Conservation (phyloP, 2,329 filamentous ascomycete species). For the Trichoderma lentiforme region DNA sequence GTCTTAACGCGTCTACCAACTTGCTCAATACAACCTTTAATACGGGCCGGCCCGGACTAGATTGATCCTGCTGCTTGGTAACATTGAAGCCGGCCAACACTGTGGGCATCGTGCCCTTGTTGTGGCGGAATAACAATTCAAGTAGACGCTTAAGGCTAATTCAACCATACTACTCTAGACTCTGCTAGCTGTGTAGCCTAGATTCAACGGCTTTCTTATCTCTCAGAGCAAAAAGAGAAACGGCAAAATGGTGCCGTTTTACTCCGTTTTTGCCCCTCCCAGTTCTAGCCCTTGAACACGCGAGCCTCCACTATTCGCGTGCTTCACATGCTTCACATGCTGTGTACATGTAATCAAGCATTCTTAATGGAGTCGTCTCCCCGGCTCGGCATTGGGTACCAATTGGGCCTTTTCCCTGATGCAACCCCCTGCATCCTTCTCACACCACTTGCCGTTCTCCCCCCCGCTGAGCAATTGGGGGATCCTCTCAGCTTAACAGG, state of each 20-base stretch:
- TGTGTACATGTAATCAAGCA: neutral
- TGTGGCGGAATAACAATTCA: neutral
- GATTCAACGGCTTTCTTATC: neutral
- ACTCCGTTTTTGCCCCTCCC: constrained; percentile 8
- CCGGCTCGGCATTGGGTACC: neutral
- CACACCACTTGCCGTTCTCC: neutral
- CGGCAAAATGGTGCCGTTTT: neutral
- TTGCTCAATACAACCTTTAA: neutral
- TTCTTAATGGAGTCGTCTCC: neutral
- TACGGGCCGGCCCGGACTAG: neutral
- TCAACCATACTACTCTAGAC: neutral
- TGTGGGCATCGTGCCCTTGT: neutral
- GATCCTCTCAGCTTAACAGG: constrained; percentile 5
- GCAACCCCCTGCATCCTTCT: neutral
- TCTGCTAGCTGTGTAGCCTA: neutral
- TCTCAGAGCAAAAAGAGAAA: neutral
- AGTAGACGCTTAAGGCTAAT: neutral
- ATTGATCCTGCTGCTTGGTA: neutral
- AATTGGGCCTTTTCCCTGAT: neutral
- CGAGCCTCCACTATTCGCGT: neutral
- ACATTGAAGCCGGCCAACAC: neutral
- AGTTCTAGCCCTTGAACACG: neutral
- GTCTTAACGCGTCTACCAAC: neutral
- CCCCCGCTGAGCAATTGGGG: neutral
- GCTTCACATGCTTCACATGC: constrained; percentile 11